Evolutionary conservation across 805 yeast species (phyloP).

Genomic region (Debaryomyces castellii): DNA sequence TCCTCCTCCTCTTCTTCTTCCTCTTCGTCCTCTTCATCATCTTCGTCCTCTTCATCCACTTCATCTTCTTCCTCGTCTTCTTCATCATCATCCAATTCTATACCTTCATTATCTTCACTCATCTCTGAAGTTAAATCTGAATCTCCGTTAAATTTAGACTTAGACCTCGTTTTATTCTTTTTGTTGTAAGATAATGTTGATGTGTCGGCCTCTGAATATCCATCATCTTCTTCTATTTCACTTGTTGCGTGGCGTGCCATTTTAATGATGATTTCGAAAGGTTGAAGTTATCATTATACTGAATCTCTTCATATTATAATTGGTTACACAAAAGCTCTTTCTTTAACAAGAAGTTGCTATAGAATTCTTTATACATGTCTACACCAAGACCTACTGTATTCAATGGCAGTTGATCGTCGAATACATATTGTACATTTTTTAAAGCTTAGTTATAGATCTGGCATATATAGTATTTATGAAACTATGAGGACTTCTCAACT

Average conservation of each 20-base stretch:
- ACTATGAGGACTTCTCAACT: no score
- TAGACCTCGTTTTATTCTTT: slow-evolving; percentile 11
- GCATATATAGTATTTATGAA: no score
- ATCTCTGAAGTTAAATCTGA: slow-evolving; percentile 10
- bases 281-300: neutral
- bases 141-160: slow-evolving; percentile 4
- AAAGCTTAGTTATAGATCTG: no score
- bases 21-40: slow-evolving; percentile 18
- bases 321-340: neutral
- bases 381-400: no score
- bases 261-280: neutral
- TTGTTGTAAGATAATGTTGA: slow-evolving; percentile 7
- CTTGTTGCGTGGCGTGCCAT: slow-evolving; percentile 12
- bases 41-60: slow-evolving; percentile 17
- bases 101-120: slow-evolving; percentile 8
- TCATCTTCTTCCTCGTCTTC: slow-evolving; percentile 13
- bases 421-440: no score
- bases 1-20: slow-evolving; percentile 25
- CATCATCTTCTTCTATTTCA: slow-evolving; percentile 13
- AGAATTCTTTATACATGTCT: no score
- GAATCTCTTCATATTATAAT: neutral
- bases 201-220: slow-evolving; percentile 5
- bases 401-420: no score
- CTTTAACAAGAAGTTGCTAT: no score
- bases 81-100: slow-evolving; percentile 7